Conservation (phyloP, 257 asterid genomes). For the Fraxinus quadrangulata region DNA sequence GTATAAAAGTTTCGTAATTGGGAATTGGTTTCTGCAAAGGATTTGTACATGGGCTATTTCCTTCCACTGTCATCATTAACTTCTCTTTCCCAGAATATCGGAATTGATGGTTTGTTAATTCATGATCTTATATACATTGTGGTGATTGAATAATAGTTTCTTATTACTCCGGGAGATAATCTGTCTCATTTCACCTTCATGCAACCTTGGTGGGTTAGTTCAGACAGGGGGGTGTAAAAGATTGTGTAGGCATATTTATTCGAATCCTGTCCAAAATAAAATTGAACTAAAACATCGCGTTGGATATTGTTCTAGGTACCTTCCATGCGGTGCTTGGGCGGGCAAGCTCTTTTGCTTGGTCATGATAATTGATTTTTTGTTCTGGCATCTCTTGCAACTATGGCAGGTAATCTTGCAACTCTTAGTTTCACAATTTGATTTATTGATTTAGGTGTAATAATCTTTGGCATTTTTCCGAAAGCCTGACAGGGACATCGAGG, state of each 20-base stretch:
- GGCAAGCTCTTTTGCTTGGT: conserved; percentile 91
- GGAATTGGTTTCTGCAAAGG: not conserved
- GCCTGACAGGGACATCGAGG: conserved; percentile 82
- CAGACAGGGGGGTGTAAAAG: not conserved
- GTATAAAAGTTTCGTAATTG: not conserved
- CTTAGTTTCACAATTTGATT: not conserved
- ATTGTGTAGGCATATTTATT: not conserved
- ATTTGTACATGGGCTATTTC: not conserved
- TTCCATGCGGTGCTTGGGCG: conserved; percentile 93
- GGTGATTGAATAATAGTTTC: conserved; percentile 1
- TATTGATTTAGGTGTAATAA: conserved; percentile 3
- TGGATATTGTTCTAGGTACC: conserved; percentile 55
- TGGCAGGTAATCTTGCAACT: conserved; percentile 60
- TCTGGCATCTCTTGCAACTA: conserved; percentile 71
- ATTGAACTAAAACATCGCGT: not conserved
- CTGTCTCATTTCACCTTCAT: not conserved
- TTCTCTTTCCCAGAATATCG: not conserved
- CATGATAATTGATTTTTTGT: conserved; percentile 73
- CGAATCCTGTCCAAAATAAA: not conserved
- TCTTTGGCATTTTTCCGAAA: conserved; percentile 30
- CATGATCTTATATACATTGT: not conserved
- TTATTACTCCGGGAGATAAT: not conserved
- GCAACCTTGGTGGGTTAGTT: not conserved
- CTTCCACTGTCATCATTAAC: not conserved
- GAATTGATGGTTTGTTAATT: not conserved